Base-by-base conservation (phyloP, 192 early-diverging fungal species). In the Gigaspora rosea region DNA sequence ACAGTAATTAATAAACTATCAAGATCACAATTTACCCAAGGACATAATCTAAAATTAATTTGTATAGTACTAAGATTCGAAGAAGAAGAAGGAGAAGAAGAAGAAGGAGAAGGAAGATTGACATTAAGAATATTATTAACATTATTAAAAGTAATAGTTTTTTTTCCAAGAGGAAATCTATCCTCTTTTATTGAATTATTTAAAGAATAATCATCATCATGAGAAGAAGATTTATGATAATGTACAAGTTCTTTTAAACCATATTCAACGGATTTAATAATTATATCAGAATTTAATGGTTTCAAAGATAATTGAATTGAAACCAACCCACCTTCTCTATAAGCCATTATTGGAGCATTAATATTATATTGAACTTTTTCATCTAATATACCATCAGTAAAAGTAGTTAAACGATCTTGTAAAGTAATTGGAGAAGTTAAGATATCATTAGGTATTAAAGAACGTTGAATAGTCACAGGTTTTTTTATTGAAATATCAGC, bases 291-390 rank as follows among this genome's bases (percentile, higher is more conserved):
- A 20, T 83, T 74, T 2, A 6, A 18, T 11, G 80, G 79, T 22
- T 66, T 46, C 16, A 83, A 46, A 22, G 57, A 58, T 22, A 83
- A 47, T 20, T 81, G 71, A 9, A 16, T 22, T 9, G 27, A 35
- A 32, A 83, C 71, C n/a, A 83, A 64, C 32, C 82, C 82, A 65
- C 82, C 82, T 71, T 83, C 82, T 13, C 82, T 68, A 59, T 76
- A 83, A 18, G 77, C 61, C 20, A 83, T 83, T 12, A 46, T 68
- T 27, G 82, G 82, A 33, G 76, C 75, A 49, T 64, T 81, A 41
- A 78, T 80, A 27, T 67, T 61, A 68, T 83, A 83, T 11, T 36
- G 32, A 18, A 82, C 49, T 32, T 58, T 63, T n/a, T 75, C 35
- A 18, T 54, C 18, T 32, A 65, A 56, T 47, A 76, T 18, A 47